Conservation (phyloP, 306 rosid species). For the Cicer judaicum region DNA sequence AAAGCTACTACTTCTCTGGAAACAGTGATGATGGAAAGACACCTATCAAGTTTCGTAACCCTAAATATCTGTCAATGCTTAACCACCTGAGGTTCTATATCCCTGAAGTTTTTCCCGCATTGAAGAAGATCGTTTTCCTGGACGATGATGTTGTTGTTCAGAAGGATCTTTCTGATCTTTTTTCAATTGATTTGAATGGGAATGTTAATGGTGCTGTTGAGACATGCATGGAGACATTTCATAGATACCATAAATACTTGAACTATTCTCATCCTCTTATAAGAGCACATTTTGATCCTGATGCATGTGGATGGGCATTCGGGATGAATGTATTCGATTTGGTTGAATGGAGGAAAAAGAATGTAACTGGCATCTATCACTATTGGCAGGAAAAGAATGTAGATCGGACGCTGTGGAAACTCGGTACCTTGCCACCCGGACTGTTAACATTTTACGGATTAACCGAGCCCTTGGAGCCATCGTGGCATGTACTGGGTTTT, state of each 20-base stretch:
- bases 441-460: constrained; percentile 83
- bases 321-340: constrained; percentile 93
- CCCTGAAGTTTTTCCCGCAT: constrained; percentile 86
- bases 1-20: constrained; percentile 88
- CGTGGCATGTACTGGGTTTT: constrained; percentile 85
- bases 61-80: constrained; percentile 91
- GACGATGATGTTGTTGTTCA: constrained; percentile 91
- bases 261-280: constrained; percentile 91
- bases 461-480: constrained; percentile 80
- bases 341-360: constrained; percentile 88
- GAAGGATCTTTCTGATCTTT: constrained; percentile 78
- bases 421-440: constrained; percentile 93
- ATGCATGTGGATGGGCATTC: constrained; percentile 98
- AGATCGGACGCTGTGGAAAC: constrained; percentile 89
- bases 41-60: constrained; percentile 92
- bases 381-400: constrained; percentile 89
- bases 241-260: constrained; percentile 84
- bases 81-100: constrained; percentile 88
- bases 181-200: constrained; percentile 70
- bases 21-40: constrained; percentile 66
- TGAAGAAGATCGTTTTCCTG: constrained; percentile 78
- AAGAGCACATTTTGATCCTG: constrained; percentile 80
- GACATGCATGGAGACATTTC: constrained; percentile 97
- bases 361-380: constrained; percentile 91
- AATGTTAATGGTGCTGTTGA: constrained; percentile 93